Conservation (phyloP, 2,329 filamentous ascomycete genomes). For the Aspergillus cejpii region DNA sequence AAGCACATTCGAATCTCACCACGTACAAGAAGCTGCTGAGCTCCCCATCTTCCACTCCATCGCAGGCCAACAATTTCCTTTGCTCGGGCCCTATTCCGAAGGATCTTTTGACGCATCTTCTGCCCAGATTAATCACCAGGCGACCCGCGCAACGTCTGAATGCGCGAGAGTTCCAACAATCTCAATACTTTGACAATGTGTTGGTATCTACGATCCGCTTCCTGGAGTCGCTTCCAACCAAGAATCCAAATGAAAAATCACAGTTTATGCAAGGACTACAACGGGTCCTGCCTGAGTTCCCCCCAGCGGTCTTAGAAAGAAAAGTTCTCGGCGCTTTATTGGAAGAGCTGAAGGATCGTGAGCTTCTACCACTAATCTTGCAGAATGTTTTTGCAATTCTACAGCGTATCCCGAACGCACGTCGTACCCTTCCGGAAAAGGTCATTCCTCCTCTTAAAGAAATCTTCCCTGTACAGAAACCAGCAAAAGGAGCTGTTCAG, state of each 20-base stretch:
- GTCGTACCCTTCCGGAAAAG: slow-evolving; percentile 72
- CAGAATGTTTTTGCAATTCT: slow-evolving; percentile 92
- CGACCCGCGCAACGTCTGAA: slow-evolving; percentile 80
- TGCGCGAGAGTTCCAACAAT: slow-evolving; percentile 87
- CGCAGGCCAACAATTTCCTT: slow-evolving; percentile 74
- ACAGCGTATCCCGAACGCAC: slow-evolving; percentile 66
- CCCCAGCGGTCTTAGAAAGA: slow-evolving; percentile 86
- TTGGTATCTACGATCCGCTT: slow-evolving; percentile 95
- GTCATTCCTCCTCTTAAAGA: slow-evolving; percentile 80
- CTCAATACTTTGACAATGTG: slow-evolving; percentile 94
- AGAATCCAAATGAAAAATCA: slow-evolving; percentile 83
- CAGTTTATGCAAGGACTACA: slow-evolving; percentile 85
- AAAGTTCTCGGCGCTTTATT: slow-evolving; percentile 84
- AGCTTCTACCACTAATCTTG: slow-evolving; percentile 74
- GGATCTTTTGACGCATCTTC: slow-evolving; percentile 65
- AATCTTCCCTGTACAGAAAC: slow-evolving; percentile 57
- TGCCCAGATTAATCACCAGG: slow-evolving; percentile 80
- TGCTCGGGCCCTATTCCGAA: slow-evolving; percentile 71
- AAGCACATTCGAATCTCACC: slow-evolving; percentile 71
- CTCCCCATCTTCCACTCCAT: slow-evolving; percentile 71
- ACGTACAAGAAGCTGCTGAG: slow-evolving; percentile 80
- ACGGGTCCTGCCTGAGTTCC: slow-evolving; percentile 84
- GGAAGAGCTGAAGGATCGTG: slow-evolving; percentile 89
- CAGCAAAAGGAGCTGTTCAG: slow-evolving; percentile 41
- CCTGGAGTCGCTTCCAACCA: slow-evolving; percentile 81